These are phyloP conservation scores for Penicillium cataractarum DNA, from an alignment of 495 filamentous ascomycete genomes.

Conservation along the genomic window DNA sequence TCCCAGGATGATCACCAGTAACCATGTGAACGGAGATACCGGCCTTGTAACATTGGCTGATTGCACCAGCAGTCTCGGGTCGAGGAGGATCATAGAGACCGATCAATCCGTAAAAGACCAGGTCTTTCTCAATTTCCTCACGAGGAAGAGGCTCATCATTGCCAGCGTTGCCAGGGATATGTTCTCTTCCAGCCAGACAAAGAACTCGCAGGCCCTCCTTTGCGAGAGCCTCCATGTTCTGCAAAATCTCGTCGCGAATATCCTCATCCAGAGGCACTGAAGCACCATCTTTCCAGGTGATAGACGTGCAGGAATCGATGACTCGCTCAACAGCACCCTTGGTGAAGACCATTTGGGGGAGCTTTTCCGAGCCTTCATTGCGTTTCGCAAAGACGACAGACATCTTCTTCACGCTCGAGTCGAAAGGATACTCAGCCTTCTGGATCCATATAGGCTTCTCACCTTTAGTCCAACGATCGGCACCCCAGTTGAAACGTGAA, in stretches of 20 bases:
- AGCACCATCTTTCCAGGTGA: slow-evolving; percentile 47
- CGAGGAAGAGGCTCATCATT: slow-evolving; percentile 51
- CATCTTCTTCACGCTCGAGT: slow-evolving; percentile 72
- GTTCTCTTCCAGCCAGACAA: slow-evolving; percentile 57
- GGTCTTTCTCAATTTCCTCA: slow-evolving; percentile 58
- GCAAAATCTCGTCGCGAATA: slow-evolving; percentile 52
- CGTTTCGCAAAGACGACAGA: slow-evolving; percentile 59
- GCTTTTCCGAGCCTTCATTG: slow-evolving; percentile 26
- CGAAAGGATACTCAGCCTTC: slow-evolving; percentile 66
- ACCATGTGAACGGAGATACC: slow-evolving; percentile 80
- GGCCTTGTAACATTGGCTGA: slow-evolving; percentile 62
- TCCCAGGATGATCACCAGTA: slow-evolving; percentile 69
- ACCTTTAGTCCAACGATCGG: slow-evolving; percentile 52
- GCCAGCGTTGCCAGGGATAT: slow-evolving; percentile 33
- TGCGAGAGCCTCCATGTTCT: slow-evolving; percentile 67
- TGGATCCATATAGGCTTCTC: slow-evolving; percentile 59
- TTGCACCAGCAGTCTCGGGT: slow-evolving; percentile 53
- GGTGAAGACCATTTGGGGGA: slow-evolving; percentile 59
- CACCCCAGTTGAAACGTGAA: slow-evolving; percentile 62
- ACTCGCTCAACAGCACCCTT: slow-evolving; percentile 85
- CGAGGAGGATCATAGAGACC: slow-evolving; percentile 77
- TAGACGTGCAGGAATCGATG: slow-evolving; percentile 65
- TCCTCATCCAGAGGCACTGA: slow-evolving; percentile 47
- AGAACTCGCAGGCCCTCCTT: slow-evolving; percentile 68
- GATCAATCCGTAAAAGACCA: slow-evolving; percentile 68